Percentiles rank a stretch among this genome's conserved stretches.
These are phyloP conservation scores for Pseudocercospora eumusae DNA, from an alignment of 2,329 filamentous ascomycete genomes.

Conservation along the genomic window DNA sequence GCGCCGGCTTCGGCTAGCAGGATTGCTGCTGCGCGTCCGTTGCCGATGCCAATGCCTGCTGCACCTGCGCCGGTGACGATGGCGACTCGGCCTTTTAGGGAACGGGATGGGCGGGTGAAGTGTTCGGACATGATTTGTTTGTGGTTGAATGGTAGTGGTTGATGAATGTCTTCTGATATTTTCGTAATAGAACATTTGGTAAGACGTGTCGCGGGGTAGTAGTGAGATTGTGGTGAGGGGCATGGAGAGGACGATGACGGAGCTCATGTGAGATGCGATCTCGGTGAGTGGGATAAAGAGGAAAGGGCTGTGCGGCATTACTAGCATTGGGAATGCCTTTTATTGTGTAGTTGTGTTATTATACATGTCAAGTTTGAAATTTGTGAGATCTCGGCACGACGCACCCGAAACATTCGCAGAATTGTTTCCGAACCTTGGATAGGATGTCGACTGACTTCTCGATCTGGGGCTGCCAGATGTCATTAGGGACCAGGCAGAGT, in stretches of 20 bases:
- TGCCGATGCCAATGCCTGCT: conserved; percentile 60
- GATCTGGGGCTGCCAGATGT: too few relatives aligned
- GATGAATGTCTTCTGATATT: too few relatives aligned
- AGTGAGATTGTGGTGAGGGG: not conserved
- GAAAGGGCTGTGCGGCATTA: not conserved
- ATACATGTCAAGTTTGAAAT: too few relatives aligned
- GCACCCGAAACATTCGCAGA: too few relatives aligned
- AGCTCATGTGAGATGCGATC: not conserved
- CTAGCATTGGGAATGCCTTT: too few relatives aligned
- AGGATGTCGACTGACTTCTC: too few relatives aligned
- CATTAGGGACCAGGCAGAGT: too few relatives aligned
- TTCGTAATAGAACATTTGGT: too few relatives aligned
- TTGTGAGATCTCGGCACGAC: too few relatives aligned
- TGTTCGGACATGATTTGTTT: conserved; percentile 32
- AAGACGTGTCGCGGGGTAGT: conserved; percentile 1
- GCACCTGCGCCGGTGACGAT: conserved; percentile 64
- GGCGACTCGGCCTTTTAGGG: conserved; percentile 49
- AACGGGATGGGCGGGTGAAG: conserved; percentile 42
- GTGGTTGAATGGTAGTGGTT: not conserved
- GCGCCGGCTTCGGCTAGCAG: conserved; percentile 62
- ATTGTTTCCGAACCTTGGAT: too few relatives aligned
- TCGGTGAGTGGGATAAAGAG: not conserved
- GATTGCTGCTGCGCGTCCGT: conserved; percentile 60
- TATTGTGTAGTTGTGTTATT: too few relatives aligned
- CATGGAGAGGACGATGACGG: not conserved